Evolutionary conservation across 2,329 filamentous ascomycete species (phyloP).

Genomic region (Paecilomyces sp.): DNA sequence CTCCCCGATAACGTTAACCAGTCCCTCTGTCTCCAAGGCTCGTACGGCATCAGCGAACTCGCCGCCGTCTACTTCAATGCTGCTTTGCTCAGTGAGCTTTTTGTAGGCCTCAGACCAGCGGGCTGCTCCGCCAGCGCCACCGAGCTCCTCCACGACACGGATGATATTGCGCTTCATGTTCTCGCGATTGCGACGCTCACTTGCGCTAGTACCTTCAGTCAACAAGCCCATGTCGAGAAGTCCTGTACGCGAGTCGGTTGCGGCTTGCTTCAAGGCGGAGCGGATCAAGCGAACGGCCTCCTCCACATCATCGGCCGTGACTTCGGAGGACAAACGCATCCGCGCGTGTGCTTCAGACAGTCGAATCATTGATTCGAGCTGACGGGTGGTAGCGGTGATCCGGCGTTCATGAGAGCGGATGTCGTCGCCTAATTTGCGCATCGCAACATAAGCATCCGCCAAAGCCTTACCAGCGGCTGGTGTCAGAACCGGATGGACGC

Average conservation of each 20-base stretch:
- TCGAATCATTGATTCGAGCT: constrained; percentile 97
- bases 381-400: constrained; percentile 94
- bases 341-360: constrained; percentile 94
- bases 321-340: constrained; percentile 75
- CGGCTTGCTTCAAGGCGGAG: constrained; percentile 88
- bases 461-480: constrained; percentile 75
- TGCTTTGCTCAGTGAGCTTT: constrained; percentile 62
- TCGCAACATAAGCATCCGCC: constrained; percentile 80
- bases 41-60: constrained; percentile 82
- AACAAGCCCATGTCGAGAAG: constrained; percentile 95
- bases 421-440: constrained; percentile 87
- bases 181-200: constrained; percentile 73
- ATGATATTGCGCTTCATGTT: constrained; percentile 79
- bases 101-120: constrained; percentile 73
- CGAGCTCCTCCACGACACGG: constrained; percentile 71
- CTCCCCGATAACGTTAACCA: constrained; percentile 73
- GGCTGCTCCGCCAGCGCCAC: constrained; percentile 57
- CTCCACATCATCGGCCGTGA: constrained; percentile 73
- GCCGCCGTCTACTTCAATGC: constrained; percentile 61
- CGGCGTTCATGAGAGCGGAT: constrained; percentile 85
- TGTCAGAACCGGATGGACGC: constrained; percentile 76
- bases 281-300: constrained; percentile 93
- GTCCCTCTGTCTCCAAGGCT: constrained; percentile 75
- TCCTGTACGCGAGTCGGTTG: constrained; percentile 85
- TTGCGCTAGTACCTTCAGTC: constrained; percentile 85